Evolutionary conservation across 805 yeast species (phyloP), one percentile per base, ranked within the genome.

Genomic region (Cyberlindnera misumaiensis): DNA sequence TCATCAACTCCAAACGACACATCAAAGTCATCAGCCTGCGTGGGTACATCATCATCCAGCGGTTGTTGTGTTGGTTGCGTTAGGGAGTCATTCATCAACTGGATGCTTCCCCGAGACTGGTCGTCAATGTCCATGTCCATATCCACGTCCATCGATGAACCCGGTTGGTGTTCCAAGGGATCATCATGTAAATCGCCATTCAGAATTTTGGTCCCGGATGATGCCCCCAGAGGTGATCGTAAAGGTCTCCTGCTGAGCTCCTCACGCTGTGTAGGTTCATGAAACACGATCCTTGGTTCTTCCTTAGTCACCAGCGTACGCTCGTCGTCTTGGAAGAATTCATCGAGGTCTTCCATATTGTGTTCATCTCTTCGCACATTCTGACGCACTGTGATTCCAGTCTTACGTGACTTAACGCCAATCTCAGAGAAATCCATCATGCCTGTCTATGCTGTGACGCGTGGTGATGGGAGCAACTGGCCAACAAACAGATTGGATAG

Each of bases 311-410:
- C 30, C 20, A 22, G 34, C 12, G 27, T 34, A 18, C 13, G 30
- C 20, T 38, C 40, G 11, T 42, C 45, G 15, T 77, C 83, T 33
- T 66, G 68, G 38, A 80, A 82, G 55, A 80, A 82, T 40, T 80
- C 87, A 46, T 77, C 80, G 12, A 82, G 53, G 48, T 77, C 82
- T 49, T 82, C 89, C 74, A 81, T 72, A 20, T 80, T 75, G 48
- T 76, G 70, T 35, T 68, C 67, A 54, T 80, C 83, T 47, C 72
- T 69, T 31, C 63, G 62, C 25, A 80, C 59, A 42, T 67, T 64
- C 17, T 60, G 59, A 32, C 63, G 68, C 8, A 73, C 73, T 37
- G 60, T 59, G 13, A 78, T 58, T 6, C 87, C 87, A 0, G 85
- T 79, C 52, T 75, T 79, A n/a, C 89, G 67, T 30, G 87, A 75